Evolutionary conservation across 768 basidiomycete genomes (phyloP).

Genomic region (Mycena galopus): DNA sequence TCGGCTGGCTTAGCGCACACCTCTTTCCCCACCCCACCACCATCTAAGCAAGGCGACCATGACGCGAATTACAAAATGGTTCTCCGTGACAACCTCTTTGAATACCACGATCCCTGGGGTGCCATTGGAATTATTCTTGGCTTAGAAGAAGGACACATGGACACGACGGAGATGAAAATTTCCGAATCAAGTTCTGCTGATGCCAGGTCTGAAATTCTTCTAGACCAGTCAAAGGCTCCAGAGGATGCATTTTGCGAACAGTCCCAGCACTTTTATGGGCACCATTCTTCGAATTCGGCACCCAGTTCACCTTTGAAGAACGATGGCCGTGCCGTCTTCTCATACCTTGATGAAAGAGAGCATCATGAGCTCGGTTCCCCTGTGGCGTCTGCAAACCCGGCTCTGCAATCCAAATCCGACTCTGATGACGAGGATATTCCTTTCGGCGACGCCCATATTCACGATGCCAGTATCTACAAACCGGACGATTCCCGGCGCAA

Average conservation of each 20-base stretch:
- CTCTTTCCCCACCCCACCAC: not conserved
- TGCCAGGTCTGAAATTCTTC: not conserved
- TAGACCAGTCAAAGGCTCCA: not conserved
- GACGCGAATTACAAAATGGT: conserved; percentile 47
- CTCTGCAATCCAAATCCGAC: not conserved
- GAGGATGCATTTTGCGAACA: not conserved
- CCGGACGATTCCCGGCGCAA: not conserved
- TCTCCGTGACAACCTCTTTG: conserved; percentile 47
- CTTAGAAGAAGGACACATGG: conserved; percentile 24
- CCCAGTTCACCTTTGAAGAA: not conserved
- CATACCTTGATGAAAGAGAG: not conserved
- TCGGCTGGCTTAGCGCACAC: not conserved
- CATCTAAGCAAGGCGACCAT: not conserved
- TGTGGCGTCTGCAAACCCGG: not conserved
- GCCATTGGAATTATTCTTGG: conserved; percentile 59
- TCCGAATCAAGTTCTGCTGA: not conserved
- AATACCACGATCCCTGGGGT: conserved; percentile 60
- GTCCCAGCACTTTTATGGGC: not conserved
- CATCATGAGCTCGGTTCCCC: not conserved
- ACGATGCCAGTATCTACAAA: not conserved
- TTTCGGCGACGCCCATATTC: not conserved
- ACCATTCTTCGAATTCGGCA: not conserved
- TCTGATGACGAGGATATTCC: not conserved
- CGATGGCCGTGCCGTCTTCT: not conserved
- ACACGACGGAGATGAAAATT: not conserved